Base-by-base conservation (phyloP, 805 yeast species). In the Metschnikowia lunata region DNA sequence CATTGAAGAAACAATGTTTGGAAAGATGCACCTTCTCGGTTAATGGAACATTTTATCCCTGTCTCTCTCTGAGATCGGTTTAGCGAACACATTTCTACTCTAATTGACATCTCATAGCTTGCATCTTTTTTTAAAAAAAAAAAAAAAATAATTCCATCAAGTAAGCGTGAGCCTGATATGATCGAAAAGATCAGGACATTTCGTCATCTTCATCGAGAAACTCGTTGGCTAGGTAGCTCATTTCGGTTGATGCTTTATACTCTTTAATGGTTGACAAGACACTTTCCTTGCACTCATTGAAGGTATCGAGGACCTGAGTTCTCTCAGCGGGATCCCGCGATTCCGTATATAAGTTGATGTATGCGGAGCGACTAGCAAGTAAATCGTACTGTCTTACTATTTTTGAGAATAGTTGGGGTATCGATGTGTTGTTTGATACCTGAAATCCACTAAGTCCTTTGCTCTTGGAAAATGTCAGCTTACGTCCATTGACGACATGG, bases 391-490 rank as follows among this genome's bases (percentile, higher is more conserved):
- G 91, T 39, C 72, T 75, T 29, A 89, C 72, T 0, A 85, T 80
- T 49, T 82, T 80, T 29, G 76, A 74, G 46, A 93, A 74, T 13
- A 88, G 67, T 11, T 80, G 74, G 2, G 82, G 74, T 9, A 91
- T 79, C 1, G 89, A 79, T 0, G 97, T 83, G 41, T 86, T 80
- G 62, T 93, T 93, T 6, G 95, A 78, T 23, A 93, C 69, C 81
- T 85, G 87, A 50, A 89, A 71, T 1, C 98, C 98, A 52, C 82
- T 83, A 4, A 87, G 50, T 2, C 51, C 47, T 26, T 45, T 47
- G 13, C 50, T 33, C 65, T 64, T 8, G 67, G 54, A 52, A 52
- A 71, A 85, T 6, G 89, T 83, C 8, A 96, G 85, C 50, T 80
- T 81, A 45, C 78, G 75, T 0, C 96, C 89, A 38, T 82, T 70